Base-by-base conservation (phyloP, 2,329 filamentous ascomycete species). In the Chrysoporthe deuterocubensis region DNA sequence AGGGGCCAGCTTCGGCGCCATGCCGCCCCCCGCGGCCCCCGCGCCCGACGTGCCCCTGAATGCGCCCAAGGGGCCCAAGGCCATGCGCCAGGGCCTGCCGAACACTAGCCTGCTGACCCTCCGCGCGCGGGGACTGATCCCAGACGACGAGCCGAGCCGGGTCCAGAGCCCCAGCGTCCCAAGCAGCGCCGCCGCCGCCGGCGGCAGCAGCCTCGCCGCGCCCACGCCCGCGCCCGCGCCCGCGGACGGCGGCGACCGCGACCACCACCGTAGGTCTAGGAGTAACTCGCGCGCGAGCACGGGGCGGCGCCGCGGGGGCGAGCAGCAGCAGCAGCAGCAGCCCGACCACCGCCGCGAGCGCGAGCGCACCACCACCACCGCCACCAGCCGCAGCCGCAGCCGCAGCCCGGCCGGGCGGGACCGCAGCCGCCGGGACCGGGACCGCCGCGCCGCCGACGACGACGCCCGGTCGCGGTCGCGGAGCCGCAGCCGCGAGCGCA, bases 31-130 rank as follows among this genome's bases (percentile, higher is more conserved):
- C 65, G 67, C 71, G 68, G 71, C 73, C 66, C 67, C 71, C 69
- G 71, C 73, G 34, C 78, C 78, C 32, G 80, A 81, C 71, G 81
- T 84, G 63, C 88, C 88, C 57, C 78, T 89, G 80, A 93, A 85
- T 80, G 96, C 96, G 40, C 96, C 96, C 40, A 97, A 92, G 65
- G 96, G 94, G 11, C 96, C 96, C 60, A 94, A 96, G 80, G 96
- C 96, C 21, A 97, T 98, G 93, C 88, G 95, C 71, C 91, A 96
- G 79, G 93, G 94, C 42, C 83, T 94, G 13, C 92, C 92, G 63
- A 96, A 96, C 78, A 94, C 90, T 67, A 92, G 92, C 72, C 86
- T 92, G 64, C 86, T 89, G 71, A 87, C 91, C 73, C 77, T 90
- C 77, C 82, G 88, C 71, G 86, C 86, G 34, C 79, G 83, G 71